Conservation (phyloP, 495 filamentous ascomycete genomes). For the Mycothermus thermophilus region DNA sequence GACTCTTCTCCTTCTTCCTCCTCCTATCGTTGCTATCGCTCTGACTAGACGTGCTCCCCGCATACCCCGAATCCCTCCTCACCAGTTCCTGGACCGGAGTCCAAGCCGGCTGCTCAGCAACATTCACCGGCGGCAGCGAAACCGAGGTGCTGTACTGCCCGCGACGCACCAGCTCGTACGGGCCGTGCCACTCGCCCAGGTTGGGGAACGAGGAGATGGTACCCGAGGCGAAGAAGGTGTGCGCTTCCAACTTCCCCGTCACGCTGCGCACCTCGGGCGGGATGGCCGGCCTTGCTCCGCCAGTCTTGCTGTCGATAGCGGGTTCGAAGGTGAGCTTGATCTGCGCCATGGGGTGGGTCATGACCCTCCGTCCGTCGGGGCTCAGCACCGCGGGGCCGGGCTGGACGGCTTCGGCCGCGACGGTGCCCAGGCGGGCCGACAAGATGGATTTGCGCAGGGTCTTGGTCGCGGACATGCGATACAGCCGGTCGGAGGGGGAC, state of each 20-base stretch:
- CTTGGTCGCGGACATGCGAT: slow-evolving; percentile 61
- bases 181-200: slow-evolving; percentile 31
- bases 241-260: slow-evolving; percentile 54
- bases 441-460: slow-evolving; percentile 64
- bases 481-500: slow-evolving; percentile 44
- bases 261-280: slow-evolving; percentile 59
- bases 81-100: slow-evolving; percentile 29
- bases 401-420: slow-evolving; percentile 61
- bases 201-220: slow-evolving; percentile 41
- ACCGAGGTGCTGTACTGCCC: slow-evolving; percentile 53
- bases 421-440: slow-evolving; percentile 55
- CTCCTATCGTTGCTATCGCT: background rate
- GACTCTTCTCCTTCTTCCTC: background rate
- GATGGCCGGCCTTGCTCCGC: slow-evolving; percentile 31
- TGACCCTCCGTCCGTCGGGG: slow-evolving; percentile 27
- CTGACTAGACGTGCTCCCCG: slow-evolving; percentile 13
- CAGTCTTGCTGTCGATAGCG: background rate
- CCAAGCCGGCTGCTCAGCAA: slow-evolving; percentile 56
- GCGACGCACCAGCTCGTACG: slow-evolving; percentile 36
- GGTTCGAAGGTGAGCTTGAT: slow-evolving; percentile 65
- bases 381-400: slow-evolving; percentile 52
- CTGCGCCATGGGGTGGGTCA: slow-evolving; percentile 45
- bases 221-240: slow-evolving; percentile 54
- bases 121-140: slow-evolving; percentile 48
- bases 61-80: slow-evolving; percentile 49